These are phyloP conservation scores for Aspergillus neotritici DNA, from an alignment of 2,329 filamentous ascomycete species.

Conservation along the genomic window DNA sequence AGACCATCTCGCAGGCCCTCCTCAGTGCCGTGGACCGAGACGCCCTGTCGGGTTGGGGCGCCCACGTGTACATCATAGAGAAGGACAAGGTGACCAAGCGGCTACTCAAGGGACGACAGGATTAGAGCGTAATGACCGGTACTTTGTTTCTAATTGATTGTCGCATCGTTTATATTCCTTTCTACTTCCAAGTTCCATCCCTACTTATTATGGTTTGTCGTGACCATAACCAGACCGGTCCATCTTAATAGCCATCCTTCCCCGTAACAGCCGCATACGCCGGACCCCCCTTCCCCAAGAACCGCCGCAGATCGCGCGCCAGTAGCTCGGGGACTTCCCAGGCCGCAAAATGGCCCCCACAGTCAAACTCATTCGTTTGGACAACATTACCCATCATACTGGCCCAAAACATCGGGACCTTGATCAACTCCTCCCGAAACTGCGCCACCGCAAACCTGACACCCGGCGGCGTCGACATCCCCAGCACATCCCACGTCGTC, in stretches of 20 bases:
- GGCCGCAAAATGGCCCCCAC: constrained; percentile 51
- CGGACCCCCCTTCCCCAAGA: constrained; percentile 42
- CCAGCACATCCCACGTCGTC: background rate
- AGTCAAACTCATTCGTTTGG: constrained; percentile 41
- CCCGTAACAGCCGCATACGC: constrained; percentile 32
- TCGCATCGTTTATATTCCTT: constrained; percentile 10
- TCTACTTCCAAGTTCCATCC: constrained; percentile 13
- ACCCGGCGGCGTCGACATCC: constrained; percentile 12
- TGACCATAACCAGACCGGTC: background rate
- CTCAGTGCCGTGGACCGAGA: constrained; percentile 95
- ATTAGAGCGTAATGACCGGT: constrained; percentile 49
- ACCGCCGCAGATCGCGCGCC: constrained; percentile 42
- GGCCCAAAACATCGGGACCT: constrained; percentile 48
- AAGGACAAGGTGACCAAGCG: constrained; percentile 99
- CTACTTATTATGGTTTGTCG: constrained; percentile 10
- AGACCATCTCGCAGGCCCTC: constrained; percentile 93
- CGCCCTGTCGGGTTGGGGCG: constrained; percentile 94
- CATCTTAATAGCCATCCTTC: constrained; percentile 28
- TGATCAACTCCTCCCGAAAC: constrained; percentile 47
- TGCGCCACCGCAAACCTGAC: constrained; percentile 52
- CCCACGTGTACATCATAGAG: constrained; percentile 98
- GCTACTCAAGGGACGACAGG: constrained; percentile 95
- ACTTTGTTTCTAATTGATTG: constrained; percentile 23
- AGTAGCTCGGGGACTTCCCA: constrained; percentile 47
- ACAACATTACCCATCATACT: constrained; percentile 49